phyloP scores from a whole-genome alignment of 2,329 filamentous ascomycete genomes.

The Chrysoporthe cubensis region DNA sequence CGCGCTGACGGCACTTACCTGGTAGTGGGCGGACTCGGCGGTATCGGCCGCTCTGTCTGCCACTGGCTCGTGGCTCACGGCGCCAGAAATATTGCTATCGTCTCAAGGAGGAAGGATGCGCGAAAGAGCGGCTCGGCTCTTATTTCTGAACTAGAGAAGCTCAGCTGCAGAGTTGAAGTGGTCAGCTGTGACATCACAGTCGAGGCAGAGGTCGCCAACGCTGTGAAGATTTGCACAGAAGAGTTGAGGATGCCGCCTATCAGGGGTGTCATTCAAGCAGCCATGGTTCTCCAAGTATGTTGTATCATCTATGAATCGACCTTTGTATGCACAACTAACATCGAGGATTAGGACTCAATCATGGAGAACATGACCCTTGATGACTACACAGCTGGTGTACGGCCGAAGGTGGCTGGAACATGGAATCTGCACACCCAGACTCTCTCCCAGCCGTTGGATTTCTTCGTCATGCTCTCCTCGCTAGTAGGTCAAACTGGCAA shows the following conservation, averaged over 20 bases:
- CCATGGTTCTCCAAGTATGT: slow-evolving; percentile 22
- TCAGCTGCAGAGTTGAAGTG: slow-evolving; percentile 33
- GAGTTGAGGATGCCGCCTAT: slow-evolving; percentile 33
- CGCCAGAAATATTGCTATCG: slow-evolving; percentile 37
- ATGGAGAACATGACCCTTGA: slow-evolving; percentile 25
- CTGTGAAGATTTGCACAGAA: slow-evolving; percentile 28
- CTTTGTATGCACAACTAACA: background rate
- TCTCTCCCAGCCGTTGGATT: slow-evolving; percentile 31
- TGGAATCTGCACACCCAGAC: slow-evolving; percentile 27
- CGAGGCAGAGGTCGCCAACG: slow-evolving; percentile 35
- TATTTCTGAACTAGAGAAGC: slow-evolving; percentile 31
- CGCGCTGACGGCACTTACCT: slow-evolving; percentile 37
- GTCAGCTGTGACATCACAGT: slow-evolving; percentile 38
- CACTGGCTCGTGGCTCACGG: slow-evolving; percentile 38
- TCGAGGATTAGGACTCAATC: slow-evolving; percentile 9
- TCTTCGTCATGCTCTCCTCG: slow-evolving; percentile 27
- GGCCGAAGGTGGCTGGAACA: slow-evolving; percentile 23
- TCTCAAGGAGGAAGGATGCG: slow-evolving; percentile 35
- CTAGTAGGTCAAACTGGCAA: slow-evolving; percentile 21
- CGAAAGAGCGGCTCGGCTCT: slow-evolving; percentile 29
- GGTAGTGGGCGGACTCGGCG: slow-evolving; percentile 40
- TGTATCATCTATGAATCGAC: background rate
- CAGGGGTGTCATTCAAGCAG: slow-evolving; percentile 44
- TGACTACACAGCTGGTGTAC: slow-evolving; percentile 15
- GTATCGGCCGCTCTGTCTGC: slow-evolving; percentile 38